Conservation (phyloP, 495 filamentous ascomycete genomes). For the Bathelium albidoporum region DNA sequence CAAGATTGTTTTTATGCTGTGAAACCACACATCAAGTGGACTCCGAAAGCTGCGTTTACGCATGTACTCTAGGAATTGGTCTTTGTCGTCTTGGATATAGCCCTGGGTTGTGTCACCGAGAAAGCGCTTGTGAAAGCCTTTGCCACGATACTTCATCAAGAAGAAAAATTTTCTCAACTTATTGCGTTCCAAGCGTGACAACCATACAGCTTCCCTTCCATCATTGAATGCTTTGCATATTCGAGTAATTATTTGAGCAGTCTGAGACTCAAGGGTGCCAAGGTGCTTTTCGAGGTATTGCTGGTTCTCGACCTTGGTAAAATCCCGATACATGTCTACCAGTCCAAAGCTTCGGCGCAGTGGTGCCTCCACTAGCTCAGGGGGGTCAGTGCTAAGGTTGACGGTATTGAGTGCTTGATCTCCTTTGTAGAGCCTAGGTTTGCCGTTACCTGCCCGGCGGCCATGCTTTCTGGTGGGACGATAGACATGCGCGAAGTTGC, state of each 20-base stretch:
- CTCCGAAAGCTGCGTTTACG: neutral
- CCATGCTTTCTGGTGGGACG: neutral
- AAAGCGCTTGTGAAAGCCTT: neutral
- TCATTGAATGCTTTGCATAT: neutral
- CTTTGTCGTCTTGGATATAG: neutral
- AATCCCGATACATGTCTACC: neutral
- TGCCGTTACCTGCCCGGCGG: neutral
- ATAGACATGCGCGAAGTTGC: neutral
- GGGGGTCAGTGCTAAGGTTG: neutral
- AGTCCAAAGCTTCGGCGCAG: neutral
- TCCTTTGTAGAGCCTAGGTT: neutral
- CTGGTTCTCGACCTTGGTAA: neutral
- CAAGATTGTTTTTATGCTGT: neutral
- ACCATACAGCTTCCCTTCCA: neutral
- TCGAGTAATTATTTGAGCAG: neutral
- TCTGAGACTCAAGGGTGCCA: neutral
- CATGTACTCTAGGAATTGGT: neutral
- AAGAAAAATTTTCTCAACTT: neutral
- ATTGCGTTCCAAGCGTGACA: neutral
- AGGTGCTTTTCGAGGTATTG: neutral
- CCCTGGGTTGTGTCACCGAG: neutral
- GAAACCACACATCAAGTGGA: neutral
- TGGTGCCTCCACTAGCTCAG: neutral
- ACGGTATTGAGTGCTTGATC: neutral
- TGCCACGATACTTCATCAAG: neutral